Percentiles rank a stretch among this genome's conserved stretches.
Conservation (phyloP, 169 alveolate genomes). For the Babesia divergens region DNA sequence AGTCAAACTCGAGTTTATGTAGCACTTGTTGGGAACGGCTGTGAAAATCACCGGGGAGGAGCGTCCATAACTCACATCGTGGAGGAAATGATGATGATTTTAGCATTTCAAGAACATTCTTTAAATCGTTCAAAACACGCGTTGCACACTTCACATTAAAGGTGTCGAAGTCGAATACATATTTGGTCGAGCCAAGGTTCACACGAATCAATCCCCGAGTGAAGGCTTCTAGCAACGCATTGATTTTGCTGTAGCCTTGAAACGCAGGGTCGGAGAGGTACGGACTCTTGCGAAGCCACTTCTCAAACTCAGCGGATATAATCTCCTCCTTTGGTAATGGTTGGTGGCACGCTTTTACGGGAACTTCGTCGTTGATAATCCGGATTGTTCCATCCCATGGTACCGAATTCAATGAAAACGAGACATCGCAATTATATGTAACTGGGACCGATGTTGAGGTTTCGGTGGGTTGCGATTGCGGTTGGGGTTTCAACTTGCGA, state of each 20-base stretch:
- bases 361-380: neutral
- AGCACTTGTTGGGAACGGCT: neutral
- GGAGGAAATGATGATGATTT: constrained; percentile 3
- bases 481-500: constrained; percentile 8
- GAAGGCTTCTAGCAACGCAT: constrained; percentile 12
- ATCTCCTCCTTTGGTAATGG: neutral
- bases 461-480: neutral
- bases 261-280: constrained; percentile 2
- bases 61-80: neutral
- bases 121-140: constrained; percentile 31
- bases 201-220: neutral
- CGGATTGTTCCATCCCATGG: constrained; percentile 29
- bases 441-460: neutral
- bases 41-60: constrained; percentile 8
- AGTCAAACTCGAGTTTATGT: neutral
- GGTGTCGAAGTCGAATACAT: constrained; percentile 11
- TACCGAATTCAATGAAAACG: neutral
- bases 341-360: neutral
- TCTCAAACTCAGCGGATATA: constrained; percentile 19
- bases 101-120: neutral
- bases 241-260: neutral
- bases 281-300: constrained; percentile 9
- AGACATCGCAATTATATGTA: neutral
- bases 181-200: neutral
- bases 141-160: constrained; percentile 14